These are phyloP conservation scores for Cucumis variabilis DNA, from an alignment of 331 rosid species.

Conservation along the genomic window DNA sequence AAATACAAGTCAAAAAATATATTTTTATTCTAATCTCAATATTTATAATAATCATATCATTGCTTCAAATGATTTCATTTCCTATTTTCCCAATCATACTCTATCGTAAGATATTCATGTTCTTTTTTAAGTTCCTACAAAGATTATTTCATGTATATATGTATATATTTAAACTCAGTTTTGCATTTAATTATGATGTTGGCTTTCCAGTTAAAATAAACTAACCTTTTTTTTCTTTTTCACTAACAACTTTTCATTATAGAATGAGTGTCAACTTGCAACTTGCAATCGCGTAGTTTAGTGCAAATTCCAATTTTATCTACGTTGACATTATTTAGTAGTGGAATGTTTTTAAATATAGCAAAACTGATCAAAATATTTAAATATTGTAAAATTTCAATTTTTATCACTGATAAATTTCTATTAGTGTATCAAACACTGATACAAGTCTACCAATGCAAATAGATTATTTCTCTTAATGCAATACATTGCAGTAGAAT, in stretches of 20 bases:
- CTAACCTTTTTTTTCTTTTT: not conserved
- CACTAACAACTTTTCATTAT: not conserved
- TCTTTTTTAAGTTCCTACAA: not conserved
- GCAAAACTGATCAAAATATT: too few relatives aligned
- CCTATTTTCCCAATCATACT: slow-evolving; percentile 21
- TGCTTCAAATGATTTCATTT: slow-evolving; percentile 51
- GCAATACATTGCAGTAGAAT: too few relatives aligned
- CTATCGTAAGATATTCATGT: slow-evolving; percentile 23
- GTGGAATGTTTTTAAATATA: too few relatives aligned
- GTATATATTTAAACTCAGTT: not conserved
- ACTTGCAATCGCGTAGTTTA: not conserved
- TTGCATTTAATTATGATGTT: not conserved
- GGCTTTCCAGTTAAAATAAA: not conserved
- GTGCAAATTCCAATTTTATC: not conserved
- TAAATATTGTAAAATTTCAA: too few relatives aligned
- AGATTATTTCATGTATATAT: slow-evolving; percentile 7
- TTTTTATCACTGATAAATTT: too few relatives aligned
- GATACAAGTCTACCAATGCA: too few relatives aligned
- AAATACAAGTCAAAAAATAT: slow-evolving; percentile 8
- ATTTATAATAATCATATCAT: slow-evolving; percentile 45
- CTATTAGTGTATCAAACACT: too few relatives aligned
- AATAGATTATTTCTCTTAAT: too few relatives aligned
- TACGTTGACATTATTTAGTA: too few relatives aligned
- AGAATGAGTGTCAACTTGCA: not conserved
- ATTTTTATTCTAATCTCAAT: not conserved